These are phyloP conservation scores for Leccinum variicolor DNA, from an alignment of 768 basidiomycete genomes.

Conservation along the genomic window DNA sequence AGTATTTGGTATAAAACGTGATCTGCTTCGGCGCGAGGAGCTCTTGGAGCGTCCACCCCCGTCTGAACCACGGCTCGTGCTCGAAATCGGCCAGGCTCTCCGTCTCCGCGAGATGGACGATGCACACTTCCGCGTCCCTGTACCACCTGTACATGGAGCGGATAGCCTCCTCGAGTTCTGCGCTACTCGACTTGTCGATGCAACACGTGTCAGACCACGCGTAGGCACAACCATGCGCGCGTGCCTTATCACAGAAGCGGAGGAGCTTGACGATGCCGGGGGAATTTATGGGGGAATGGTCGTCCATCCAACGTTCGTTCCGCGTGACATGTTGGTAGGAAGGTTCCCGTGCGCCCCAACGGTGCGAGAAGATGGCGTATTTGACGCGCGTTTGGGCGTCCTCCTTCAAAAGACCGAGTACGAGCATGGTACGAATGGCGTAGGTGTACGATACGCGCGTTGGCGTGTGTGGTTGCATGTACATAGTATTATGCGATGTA, in stretches of 20 bases:
- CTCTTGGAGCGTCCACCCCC: constrained; percentile 10
- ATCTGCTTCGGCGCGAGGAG: constrained; percentile 9
- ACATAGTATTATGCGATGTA: not conserved
- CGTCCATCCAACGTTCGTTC: not conserved
- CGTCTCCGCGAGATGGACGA: constrained; percentile 10
- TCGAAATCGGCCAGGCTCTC: constrained; percentile 7
- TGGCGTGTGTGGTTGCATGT: not conserved
- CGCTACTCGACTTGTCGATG: constrained; percentile 14
- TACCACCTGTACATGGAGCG: constrained; percentile 3
- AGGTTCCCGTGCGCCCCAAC: constrained; percentile 10
- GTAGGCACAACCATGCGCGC: constrained; percentile 5
- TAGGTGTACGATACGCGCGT: not conserved
- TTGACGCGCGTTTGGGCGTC: not conserved
- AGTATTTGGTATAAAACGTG: constrained; percentile 8
- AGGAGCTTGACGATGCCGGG: constrained; percentile 5
- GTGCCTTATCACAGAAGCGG: constrained; percentile 7
- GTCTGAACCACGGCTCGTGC: constrained; percentile 10
- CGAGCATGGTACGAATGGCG: not conserved
- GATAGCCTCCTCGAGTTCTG: constrained; percentile 10
- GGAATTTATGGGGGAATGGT: not conserved
- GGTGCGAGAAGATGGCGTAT: constrained; percentile 15
- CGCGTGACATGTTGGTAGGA: constrained; percentile 1
- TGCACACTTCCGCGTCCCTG: constrained; percentile 9
- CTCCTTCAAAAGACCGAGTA: not conserved
- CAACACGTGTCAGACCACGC: constrained; percentile 15